Evolutionary conservation across 2,329 filamentous ascomycete genomes (phyloP), one percentile per base, ranked within the genome.

Genomic region (Cercospora berteroae): DNA sequence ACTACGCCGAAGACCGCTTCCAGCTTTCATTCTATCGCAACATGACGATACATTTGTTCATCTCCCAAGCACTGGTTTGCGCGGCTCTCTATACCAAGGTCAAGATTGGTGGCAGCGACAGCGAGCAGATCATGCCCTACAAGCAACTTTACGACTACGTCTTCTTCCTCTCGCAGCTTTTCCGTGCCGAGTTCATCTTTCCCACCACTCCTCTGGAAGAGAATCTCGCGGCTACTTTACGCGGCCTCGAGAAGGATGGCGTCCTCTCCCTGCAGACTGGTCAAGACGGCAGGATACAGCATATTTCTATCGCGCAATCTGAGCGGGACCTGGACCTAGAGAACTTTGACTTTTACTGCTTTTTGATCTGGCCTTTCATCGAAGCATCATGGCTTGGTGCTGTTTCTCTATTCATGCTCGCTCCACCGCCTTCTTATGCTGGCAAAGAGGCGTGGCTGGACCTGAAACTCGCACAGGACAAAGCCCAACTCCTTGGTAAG

Each of bases 291-390:
- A 68, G 85, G 0, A 85, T 93, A n/a, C 82, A 83, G 0, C 87
- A 83, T 64, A 82, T 97, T 42, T 92, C 93, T 4, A 83, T 99
- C 7, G 90, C 91, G 18, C 87, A 91, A 5, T 81, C 86, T 3
- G 95, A 99, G 79, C 86, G 94, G 18, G 84, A 86, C 31, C 88
- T 86, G 6, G 95, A 95, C 1, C 85, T 94, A 42, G 95, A 99
- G 79, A 98, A 97, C 75, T 99, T 91, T 75, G 95, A 99, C 77
- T 99, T 99, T 80, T 98, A 98, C 81, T 98, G 94, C 81, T 99
- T 98, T 84, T 82, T 99, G 20, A 93, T 99, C 70, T 99, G 95
- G 95, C 95, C 95, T 0, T 99, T 99, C 73, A 94, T 98, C 72
- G 95, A 99, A 79, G 91, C 94, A 0, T 90, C 87, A 62, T 99